phyloP scores from a whole-genome alignment of 73 alveolate species.

The Urostyla sp. region DNA sequence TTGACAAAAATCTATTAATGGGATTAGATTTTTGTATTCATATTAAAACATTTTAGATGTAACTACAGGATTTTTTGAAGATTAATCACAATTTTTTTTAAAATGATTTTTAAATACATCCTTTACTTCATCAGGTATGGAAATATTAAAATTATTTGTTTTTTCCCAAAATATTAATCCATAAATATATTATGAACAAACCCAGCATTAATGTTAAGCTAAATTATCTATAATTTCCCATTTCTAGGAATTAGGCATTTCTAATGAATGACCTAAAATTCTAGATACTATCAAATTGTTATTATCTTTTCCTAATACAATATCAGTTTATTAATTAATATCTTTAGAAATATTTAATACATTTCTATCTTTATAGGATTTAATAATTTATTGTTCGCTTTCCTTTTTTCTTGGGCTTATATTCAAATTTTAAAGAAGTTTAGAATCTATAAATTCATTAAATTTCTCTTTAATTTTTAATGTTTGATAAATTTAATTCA shows the following conservation, averaged over 20 bases:
- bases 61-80: not conserved
- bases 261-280: slow-evolving; percentile 32
- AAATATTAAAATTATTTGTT: not conserved
- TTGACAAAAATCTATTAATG: slow-evolving; percentile 4
- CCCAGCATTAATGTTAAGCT: slow-evolving; percentile 36
- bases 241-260: slow-evolving; percentile 28
- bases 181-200: slow-evolving; percentile 21
- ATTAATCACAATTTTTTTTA: not conserved
- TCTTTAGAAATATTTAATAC: slow-evolving; percentile 10
- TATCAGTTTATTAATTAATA: not conserved
- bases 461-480: not conserved
- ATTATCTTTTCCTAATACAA: not conserved
- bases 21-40: not conserved
- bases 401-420: slow-evolving; percentile 28
- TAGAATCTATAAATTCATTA: not conserved
- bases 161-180: slow-evolving; percentile 45
- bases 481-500: not conserved
- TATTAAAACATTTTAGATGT: not conserved
- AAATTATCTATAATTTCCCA: slow-evolving; percentile 37
- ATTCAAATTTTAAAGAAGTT: not conserved
- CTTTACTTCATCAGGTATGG: not conserved
- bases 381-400: not conserved
- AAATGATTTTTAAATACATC: not conserved
- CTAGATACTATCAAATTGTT: not conserved
- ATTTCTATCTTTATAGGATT: not conserved